Percentiles rank a stretch among this genome's conserved stretches.
phyloP scores from a whole-genome alignment of 257 asterid genomes.

The Leonotis leonurus region DNA sequence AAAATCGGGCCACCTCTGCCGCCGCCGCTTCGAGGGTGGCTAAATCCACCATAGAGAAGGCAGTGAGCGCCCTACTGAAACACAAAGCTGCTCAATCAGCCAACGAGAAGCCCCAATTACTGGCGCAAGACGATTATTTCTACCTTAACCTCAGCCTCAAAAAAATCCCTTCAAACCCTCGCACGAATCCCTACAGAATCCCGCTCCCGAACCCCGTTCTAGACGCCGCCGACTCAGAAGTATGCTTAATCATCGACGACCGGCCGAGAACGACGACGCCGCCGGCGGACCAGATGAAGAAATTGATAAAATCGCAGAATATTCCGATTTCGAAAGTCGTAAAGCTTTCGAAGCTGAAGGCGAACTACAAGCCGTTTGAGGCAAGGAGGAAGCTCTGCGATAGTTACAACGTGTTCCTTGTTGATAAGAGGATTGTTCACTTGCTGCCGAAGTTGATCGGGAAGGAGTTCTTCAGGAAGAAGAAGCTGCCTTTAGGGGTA shows the following conservation, averaged over 20 bases:
- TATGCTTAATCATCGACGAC: slow-evolving; percentile 72
- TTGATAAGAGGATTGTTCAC: slow-evolving; percentile 70
- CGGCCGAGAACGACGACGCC: slow-evolving; percentile 46
- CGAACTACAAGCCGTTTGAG: slow-evolving; percentile 73
- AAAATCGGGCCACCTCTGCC: slow-evolving; percentile 9
- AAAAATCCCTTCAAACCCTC: slow-evolving; percentile 62
- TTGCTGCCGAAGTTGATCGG: slow-evolving; percentile 82
- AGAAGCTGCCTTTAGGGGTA: slow-evolving; percentile 79
- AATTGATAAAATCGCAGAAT: slow-evolving; percentile 44
- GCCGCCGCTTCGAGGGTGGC: slow-evolving; percentile 16
- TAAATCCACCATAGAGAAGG: slow-evolving; percentile 26
- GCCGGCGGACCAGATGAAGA: slow-evolving; percentile 50
- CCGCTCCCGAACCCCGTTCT: slow-evolving; percentile 50
- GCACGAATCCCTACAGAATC: slow-evolving; percentile 53
- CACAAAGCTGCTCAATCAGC: slow-evolving; percentile 45
- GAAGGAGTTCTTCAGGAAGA: slow-evolving; percentile 65
- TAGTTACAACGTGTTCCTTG: slow-evolving; percentile 66
- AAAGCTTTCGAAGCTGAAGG: slow-evolving; percentile 58
- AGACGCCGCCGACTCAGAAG: slow-evolving; percentile 30
- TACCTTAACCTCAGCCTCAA: slow-evolving; percentile 71
- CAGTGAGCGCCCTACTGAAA: slow-evolving; percentile 52
- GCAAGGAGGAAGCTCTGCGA: slow-evolving; percentile 72
- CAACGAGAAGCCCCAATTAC: slow-evolving; percentile 49
- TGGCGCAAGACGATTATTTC: slow-evolving; percentile 63
- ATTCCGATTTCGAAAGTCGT: slow-evolving; percentile 55